A percentile compares a stretch with the other conserved stretches of the same genome.
phyloP scores from a whole-genome alignment of 2,329 filamentous ascomycete species.

The Ceratocystis smalleyi region DNA sequence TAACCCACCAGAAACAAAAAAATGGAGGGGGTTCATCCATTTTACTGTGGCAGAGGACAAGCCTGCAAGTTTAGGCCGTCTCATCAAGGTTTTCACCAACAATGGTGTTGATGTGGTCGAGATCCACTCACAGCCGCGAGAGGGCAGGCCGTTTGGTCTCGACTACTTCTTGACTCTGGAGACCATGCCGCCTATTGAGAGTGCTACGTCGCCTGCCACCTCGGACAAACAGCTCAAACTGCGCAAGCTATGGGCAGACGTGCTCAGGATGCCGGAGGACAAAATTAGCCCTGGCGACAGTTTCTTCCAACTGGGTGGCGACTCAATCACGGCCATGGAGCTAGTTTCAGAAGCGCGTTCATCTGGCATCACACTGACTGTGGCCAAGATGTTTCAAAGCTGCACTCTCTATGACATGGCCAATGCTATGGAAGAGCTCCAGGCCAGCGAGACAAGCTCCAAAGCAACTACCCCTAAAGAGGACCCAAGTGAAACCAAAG shows the following conservation, averaged over 20 bases:
- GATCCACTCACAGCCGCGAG: constrained; percentile 12
- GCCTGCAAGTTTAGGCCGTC: constrained; percentile 7
- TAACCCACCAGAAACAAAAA: not conserved
- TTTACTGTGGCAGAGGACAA: constrained; percentile 8
- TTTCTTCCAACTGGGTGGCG: constrained; percentile 46
- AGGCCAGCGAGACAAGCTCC: constrained; percentile 13
- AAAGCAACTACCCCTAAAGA: constrained; percentile 20
- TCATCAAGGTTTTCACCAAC: constrained; percentile 5
- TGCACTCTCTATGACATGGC: constrained; percentile 38
- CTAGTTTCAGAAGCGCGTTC: constrained; percentile 39
- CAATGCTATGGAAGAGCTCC: constrained; percentile 29
- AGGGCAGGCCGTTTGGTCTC: constrained; percentile 13
- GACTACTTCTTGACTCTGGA: constrained; percentile 15
- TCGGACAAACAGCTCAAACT: constrained; percentile 31
- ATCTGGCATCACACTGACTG: constrained; percentile 34
- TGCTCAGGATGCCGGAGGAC: constrained; percentile 30
- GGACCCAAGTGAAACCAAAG: constrained; percentile 23
- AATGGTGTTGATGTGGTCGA: constrained; percentile 9
- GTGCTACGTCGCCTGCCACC: constrained; percentile 21
- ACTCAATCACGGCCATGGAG: constrained; percentile 46
- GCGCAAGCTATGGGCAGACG: constrained; percentile 33
- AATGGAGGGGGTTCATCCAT: constrained; percentile 14
- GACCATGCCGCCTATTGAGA: constrained; percentile 10
- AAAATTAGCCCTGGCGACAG: constrained; percentile 39
- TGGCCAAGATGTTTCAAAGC: constrained; percentile 40